Percentiles rank a stretch among this genome's conserved stretches.
Conservation (phyloP, 2,329 filamentous ascomycete species). For the Penicillium thymicola region DNA sequence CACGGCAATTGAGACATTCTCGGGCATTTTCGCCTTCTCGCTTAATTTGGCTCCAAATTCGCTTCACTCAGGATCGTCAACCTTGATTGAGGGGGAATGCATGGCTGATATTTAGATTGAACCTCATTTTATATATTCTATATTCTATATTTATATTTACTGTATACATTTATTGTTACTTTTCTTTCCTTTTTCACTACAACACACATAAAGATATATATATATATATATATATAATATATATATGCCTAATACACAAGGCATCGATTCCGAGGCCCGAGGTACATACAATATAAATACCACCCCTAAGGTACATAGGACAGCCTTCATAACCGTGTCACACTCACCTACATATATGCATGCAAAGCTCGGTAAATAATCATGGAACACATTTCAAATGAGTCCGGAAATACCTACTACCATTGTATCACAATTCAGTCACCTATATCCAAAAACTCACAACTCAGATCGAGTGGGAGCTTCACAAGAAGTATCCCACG, state of each 20-base stretch:
- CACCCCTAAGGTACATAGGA: background rate
- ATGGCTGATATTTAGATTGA: background rate
- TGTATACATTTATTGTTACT: too few species aligned
- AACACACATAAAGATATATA: background rate
- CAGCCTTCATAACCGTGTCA: background rate
- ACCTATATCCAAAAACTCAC: background rate
- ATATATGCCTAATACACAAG: background rate
- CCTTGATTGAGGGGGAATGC: background rate
- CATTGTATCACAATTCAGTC: background rate
- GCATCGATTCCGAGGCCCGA: background rate
- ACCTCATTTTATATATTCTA: background rate
- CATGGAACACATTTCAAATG: background rate
- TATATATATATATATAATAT: too few species aligned
- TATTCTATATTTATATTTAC: background rate
- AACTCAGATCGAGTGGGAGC: background rate
- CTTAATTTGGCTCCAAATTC: conserved; percentile 10
- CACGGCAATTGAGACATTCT: conserved; percentile 1
- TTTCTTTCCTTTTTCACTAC: background rate
- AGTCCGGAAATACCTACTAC: background rate
- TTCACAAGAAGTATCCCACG: background rate
- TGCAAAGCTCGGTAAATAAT: background rate
- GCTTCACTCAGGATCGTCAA: conserved; percentile 10
- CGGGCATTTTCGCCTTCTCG: background rate
- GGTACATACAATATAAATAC: background rate
- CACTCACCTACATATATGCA: background rate